These are phyloP conservation scores for Hypoxylon rubiginosum DNA, from an alignment of 2,329 filamentous ascomycete genomes.

Conservation along the genomic window DNA sequence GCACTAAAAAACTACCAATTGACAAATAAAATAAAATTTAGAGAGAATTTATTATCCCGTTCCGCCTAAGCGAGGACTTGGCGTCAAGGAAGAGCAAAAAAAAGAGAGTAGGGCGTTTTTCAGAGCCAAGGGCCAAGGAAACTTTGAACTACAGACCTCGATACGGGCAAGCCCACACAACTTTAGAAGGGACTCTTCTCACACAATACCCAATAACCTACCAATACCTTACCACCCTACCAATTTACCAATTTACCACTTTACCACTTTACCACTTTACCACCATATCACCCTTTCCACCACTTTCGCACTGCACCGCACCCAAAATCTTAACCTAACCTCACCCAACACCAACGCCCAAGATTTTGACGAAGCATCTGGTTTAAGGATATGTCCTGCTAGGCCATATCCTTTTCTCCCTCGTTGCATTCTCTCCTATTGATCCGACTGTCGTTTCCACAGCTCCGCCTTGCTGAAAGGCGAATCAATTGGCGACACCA, in stretches of 20 bases:
- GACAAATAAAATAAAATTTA: conserved; percentile 25
- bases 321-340: conserved; percentile 24
- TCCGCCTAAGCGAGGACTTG: conserved; percentile 43
- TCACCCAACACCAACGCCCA: conserved; percentile 32
- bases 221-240: conserved; percentile 7
- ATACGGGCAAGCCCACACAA: conserved; percentile 30
- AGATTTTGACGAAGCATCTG: conserved; percentile 37
- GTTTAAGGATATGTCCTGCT: conserved; percentile 53
- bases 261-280: neutral
- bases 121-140: conserved; percentile 30
- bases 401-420: conserved; percentile 53
- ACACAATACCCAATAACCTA: conserved; percentile 23
- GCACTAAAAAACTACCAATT: conserved; percentile 40
- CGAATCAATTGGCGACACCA: conserved; percentile 69
- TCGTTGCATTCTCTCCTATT: conserved; percentile 44
- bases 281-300: no score
- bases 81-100: conserved; percentile 21
- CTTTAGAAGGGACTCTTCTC: conserved; percentile 4
- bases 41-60: conserved; percentile 36
- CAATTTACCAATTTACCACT: neutral
- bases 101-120: conserved; percentile 28
- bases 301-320: conserved; percentile 1
- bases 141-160: conserved; percentile 21
- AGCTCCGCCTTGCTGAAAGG: conserved; percentile 64
- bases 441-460: conserved; percentile 52